Conservation (phyloP, 331 rosid genomes). For the Ulmus americana region DNA sequence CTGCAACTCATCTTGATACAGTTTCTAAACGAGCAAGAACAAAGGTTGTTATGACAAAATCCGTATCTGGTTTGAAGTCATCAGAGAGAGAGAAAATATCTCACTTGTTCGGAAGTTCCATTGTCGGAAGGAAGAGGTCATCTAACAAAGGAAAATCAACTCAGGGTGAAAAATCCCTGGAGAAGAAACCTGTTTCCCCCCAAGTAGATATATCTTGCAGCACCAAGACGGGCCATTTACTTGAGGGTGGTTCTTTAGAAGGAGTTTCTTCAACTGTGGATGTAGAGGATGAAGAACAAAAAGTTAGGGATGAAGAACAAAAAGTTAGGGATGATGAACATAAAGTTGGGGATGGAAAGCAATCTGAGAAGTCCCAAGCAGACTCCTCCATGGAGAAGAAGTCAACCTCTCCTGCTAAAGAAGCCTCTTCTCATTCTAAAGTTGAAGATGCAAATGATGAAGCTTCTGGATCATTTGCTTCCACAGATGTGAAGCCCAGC, state of each 20-base stretch:
- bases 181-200: conserved; percentile 41
- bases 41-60: conserved; percentile 46
- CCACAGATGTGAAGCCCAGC: conserved; percentile 42
- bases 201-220: conserved; percentile 44
- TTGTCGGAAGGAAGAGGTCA: conserved; percentile 56
- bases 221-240: conserved; percentile 40
- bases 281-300: conserved; percentile 23
- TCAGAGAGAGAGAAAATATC: conserved; percentile 60
- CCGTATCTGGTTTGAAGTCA: conserved; percentile 56
- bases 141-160: conserved; percentile 70
- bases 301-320: too few species aligned
- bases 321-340: too few species aligned
- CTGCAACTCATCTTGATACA: conserved; percentile 54
- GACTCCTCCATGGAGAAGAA: conserved; percentile 36
- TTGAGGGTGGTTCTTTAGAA: conserved; percentile 39
- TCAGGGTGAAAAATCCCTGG: conserved; percentile 33
- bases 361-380: conserved; percentile 33
- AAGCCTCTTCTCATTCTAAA: conserved; percentile 45
- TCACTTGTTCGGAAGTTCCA: conserved; percentile 65
- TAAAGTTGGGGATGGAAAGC: conserved; percentile 26
- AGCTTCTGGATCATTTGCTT: conserved; percentile 37
- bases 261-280: conserved; percentile 46
- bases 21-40: conserved; percentile 93
- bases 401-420: conserved; percentile 42
- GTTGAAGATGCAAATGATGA: conserved; percentile 41